These are phyloP conservation scores for Yamadazyma aaseri DNA, from an alignment of 1,139 yeast species.

Conservation along the genomic window DNA sequence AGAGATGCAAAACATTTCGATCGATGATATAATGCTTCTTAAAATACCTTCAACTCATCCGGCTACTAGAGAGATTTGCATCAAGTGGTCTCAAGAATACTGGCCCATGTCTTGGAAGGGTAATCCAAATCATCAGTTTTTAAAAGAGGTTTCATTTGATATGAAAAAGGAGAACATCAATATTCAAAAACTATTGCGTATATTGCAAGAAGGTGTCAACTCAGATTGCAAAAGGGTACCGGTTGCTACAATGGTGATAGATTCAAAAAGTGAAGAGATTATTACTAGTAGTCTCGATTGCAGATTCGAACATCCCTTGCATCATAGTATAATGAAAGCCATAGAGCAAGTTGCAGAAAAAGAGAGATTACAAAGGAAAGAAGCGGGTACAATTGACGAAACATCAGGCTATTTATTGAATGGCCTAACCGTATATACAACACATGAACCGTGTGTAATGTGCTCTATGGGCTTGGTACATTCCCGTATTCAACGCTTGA, in stretches of 20 bases:
- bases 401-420: conserved; percentile 64
- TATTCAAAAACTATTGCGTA: conserved; percentile 22
- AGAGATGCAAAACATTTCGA: conserved; percentile 13
- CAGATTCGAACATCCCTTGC: conserved; percentile 43
- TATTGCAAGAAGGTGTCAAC: conserved; percentile 5
- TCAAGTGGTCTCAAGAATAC: conserved; percentile 59
- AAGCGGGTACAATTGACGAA: conserved; percentile 12
- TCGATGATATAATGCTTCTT: conserved; percentile 12
- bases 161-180: conserved; percentile 39
- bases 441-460: conserved; percentile 97
- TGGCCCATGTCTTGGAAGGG: conserved; percentile 98
- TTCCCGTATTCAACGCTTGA: conserved; percentile 71
- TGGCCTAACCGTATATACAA: conserved; percentile 74
- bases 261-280: conserved; percentile 12
- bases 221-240: conserved; percentile 5
- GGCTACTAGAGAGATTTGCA: conserved; percentile 60
- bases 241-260: conserved; percentile 12
- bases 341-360: conserved; percentile 56
- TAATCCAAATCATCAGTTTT: conserved; percentile 74
- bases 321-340: conserved; percentile 75
- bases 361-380: conserved; percentile 37
- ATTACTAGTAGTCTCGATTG: conserved; percentile 24
- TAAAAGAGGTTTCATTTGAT: conserved; percentile 53
- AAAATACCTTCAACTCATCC: conserved; percentile 38
- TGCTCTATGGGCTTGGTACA: conserved; percentile 96